Evolutionary conservation across 805 yeast species (phyloP), one percentile per base, ranked within the genome.

Genomic region (Saturnispora gosingensis): DNA sequence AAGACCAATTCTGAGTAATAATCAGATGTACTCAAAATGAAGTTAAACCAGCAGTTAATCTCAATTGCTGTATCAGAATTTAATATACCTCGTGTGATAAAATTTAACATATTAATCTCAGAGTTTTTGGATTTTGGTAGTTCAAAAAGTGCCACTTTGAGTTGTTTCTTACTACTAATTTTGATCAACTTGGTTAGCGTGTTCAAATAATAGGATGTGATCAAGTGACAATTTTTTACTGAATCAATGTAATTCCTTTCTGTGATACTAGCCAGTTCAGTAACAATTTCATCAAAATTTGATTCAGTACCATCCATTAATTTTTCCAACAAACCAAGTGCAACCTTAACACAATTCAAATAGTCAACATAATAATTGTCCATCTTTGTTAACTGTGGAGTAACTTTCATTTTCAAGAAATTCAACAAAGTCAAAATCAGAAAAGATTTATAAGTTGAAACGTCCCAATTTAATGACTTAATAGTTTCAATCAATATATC

Each of bases 361-460:
- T 66, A 65, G 65, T 76, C 35, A 52, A 50, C 48, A 58, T 65
- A 54, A 13, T 49, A 50, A 2, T 49, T 55, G 16, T 39, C 47
- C 1, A 53, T 55, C 0, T 18, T 16, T 4, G 52, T 53, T 11
- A 67, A 63, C 4, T 58, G 54, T 0, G 57, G 48, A 4, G 59
- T 56, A 10, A 57, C 30, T 4, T 56, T 57, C 38, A 56, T 36
- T 36, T 65, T 59, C 45, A 83, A 63, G 56, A 81, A 80, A 48
- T 71, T 76, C 43, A 72, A 63, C 13, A 81, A 54, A 2, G 77
- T 67, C 43, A 70, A 64, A 15, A 82, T 53, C 0, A 81, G 59
- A 25, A 84, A 68, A 8, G 80, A 75, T 56, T 82, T 82, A 61
- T 83, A 85, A 1, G 85, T 81, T 0, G 87, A 78, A 5, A 68